Percentiles rank a stretch among this genome's conserved stretches.
phyloP scores from a whole-genome alignment of 495 filamentous ascomycete genomes.

The Amniculicola lignicola region DNA sequence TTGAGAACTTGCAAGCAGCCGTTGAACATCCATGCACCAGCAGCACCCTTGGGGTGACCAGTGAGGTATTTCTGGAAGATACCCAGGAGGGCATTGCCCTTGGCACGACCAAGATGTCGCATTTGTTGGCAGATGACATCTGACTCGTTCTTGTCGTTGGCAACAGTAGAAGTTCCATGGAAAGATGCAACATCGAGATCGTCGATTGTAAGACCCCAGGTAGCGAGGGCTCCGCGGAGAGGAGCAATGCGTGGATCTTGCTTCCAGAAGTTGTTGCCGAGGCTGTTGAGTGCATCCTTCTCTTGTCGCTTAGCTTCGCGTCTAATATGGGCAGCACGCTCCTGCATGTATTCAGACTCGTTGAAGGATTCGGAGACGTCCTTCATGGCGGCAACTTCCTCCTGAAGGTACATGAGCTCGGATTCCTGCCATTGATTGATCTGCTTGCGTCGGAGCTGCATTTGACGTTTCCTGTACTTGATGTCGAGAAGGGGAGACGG shows the following conservation, averaged over 20 bases:
- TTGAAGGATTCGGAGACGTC: constrained; percentile 71
- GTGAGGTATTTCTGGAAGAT: constrained; percentile 99
- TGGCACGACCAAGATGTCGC: constrained; percentile 86
- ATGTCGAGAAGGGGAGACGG: constrained; percentile 93
- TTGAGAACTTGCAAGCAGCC: constrained; percentile 93
- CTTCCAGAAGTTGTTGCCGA: constrained; percentile 99
- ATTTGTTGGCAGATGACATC: constrained; percentile 96
- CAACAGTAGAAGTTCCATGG: constrained; percentile 97
- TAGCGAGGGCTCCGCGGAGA: constrained; percentile 88
- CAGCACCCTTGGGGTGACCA: constrained; percentile 98
- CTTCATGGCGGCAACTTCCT: constrained; percentile 89
- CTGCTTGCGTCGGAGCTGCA: constrained; percentile 85
- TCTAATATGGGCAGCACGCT: constrained; percentile 81
- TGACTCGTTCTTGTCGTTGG: constrained; percentile 99
- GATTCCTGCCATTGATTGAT: constrained; percentile 95
- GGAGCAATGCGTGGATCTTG: constrained; percentile 89
- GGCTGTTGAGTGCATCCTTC: constrained; percentile 83
- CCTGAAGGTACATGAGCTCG: constrained; percentile 86
- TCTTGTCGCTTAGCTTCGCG: constrained; percentile 85
- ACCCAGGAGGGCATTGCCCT: constrained; percentile 92
- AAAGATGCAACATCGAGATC: constrained; percentile 94
- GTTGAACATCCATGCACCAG: constrained; percentile 99
- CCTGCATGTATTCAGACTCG: constrained; percentile 79
- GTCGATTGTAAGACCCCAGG: constrained; percentile 97
- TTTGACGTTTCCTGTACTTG: constrained; percentile 91